These are phyloP conservation scores for Cordyceps farinosa DNA, from an alignment of 2,329 filamentous ascomycete genomes.

Conservation along the genomic window DNA sequence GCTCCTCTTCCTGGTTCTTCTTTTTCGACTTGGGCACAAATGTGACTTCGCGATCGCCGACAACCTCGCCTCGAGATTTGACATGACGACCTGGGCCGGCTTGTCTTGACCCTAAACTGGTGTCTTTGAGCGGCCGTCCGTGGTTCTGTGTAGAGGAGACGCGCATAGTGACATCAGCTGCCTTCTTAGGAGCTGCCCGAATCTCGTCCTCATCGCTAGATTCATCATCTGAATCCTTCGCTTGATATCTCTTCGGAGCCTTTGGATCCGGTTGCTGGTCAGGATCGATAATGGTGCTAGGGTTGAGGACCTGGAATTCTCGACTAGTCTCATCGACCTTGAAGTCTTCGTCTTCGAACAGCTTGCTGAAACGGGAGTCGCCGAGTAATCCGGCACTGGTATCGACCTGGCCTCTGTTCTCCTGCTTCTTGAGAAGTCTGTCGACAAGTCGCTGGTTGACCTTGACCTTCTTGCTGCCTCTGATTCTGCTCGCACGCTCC, in stretches of 20 bases:
- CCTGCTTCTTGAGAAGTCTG: conserved; percentile 64
- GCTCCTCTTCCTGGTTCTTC: conserved; percentile 42
- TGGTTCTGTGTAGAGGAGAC: conserved; percentile 66
- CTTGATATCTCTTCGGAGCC: conserved; percentile 35
- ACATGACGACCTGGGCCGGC: conserved; percentile 47
- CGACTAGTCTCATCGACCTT: conserved; percentile 82
- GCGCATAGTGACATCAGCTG: conserved; percentile 55
- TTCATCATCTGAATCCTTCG: conserved; percentile 42
- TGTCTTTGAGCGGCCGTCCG: conserved; percentile 53
- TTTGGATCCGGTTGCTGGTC: conserved; percentile 33
- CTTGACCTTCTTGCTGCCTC: conserved; percentile 95
- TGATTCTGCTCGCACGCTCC: conserved; percentile 89
- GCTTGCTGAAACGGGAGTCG: conserved; percentile 79
- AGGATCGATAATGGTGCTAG: conserved; percentile 61
- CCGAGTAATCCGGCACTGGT: conserved; percentile 65
- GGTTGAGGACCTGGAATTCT: conserved; percentile 87
- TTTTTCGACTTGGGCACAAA: conserved; percentile 62
- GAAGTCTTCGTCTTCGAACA: conserved; percentile 94
- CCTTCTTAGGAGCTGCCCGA: conserved; percentile 22
- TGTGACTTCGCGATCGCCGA: conserved; percentile 66
- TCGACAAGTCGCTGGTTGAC: conserved; percentile 83
- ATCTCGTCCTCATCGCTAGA: conserved; percentile 37
- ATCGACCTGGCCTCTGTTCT: conserved; percentile 56
- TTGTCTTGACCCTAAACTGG: conserved; percentile 52
- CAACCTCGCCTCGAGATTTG: conserved; percentile 48